These are phyloP conservation scores for Microsporum audouinii DNA, from an alignment of 2,329 filamentous ascomycete species.

Conservation along the genomic window DNA sequence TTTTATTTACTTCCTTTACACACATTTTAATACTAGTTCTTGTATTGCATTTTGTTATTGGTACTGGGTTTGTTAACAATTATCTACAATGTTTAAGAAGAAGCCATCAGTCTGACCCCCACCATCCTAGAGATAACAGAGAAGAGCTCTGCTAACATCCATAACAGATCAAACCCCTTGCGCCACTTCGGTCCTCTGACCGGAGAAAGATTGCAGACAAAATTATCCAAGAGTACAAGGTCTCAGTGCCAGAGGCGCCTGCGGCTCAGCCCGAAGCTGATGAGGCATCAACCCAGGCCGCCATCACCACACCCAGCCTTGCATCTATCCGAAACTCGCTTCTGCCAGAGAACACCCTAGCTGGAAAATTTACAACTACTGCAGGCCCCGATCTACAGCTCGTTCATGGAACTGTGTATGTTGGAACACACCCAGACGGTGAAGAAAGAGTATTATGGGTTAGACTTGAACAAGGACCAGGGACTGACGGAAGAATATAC, in stretches of 20 bases:
- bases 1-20: not conserved
- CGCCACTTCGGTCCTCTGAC: conserved; percentile 56
- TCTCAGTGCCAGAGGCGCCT: conserved; percentile 33
- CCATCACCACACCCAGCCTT: conserved; percentile 32
- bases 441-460: conserved; percentile 55
- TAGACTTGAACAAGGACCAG: conserved; percentile 44
- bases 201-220: conserved; percentile 55
- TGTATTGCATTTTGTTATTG: not conserved
- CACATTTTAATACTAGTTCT: not conserved
- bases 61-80: too few species aligned
- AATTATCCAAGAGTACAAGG: conserved; percentile 51
- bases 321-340: conserved; percentile 46
- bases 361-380: conserved; percentile 55
- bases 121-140: not conserved
- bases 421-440: conserved; percentile 46
- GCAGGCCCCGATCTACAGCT: conserved; percentile 50
- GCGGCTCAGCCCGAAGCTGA: conserved; percentile 23
- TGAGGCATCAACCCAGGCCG: conserved; percentile 30
- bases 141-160: conserved; percentile 9
- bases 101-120: conserved; percentile 43
- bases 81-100: conserved; percentile 49
- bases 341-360: conserved; percentile 51
- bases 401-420: conserved; percentile 53
- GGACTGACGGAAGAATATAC: conserved; percentile 31
- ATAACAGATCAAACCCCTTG: conserved; percentile 53